phyloP scores from a whole-genome alignment of 2,329 filamentous ascomycete genomes.

The Chaetomiaceae sp. region DNA sequence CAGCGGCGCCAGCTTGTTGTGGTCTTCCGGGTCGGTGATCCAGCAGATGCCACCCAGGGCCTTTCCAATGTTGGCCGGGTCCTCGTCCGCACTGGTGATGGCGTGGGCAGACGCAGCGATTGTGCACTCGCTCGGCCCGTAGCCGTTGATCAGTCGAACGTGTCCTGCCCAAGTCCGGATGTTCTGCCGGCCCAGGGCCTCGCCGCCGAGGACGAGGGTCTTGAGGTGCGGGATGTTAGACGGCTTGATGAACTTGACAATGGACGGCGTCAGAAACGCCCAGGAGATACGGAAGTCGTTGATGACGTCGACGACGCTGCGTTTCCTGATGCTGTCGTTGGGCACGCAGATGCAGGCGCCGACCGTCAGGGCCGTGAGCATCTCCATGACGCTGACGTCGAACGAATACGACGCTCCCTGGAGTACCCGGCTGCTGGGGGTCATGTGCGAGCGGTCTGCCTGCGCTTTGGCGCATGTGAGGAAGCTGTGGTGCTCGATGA shows the following conservation, averaged over 20 bases:
- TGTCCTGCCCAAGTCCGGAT: constrained; percentile 19
- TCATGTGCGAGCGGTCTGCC: constrained; percentile 44
- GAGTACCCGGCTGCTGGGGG: constrained; percentile 24
- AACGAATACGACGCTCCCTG: constrained; percentile 38
- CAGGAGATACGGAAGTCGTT: constrained; percentile 23
- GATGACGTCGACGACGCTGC: constrained; percentile 12
- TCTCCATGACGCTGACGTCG: constrained; percentile 39
- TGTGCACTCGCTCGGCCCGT: constrained; percentile 25
- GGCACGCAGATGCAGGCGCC: constrained; percentile 46
- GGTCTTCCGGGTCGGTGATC: constrained; percentile 12
- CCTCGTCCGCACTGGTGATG: no score
- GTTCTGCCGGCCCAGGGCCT: constrained; percentile 20
- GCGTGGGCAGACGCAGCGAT: not conserved
- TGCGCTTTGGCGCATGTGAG: constrained; percentile 25
- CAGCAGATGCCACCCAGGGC: constrained; percentile 8
- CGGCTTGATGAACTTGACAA: constrained; percentile 24
- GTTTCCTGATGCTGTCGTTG: constrained; percentile 1
- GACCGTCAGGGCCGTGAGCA: constrained; percentile 37
- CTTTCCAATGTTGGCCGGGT: constrained; percentile 2
- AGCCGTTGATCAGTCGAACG: constrained; percentile 17
- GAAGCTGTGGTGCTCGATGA: constrained; percentile 30
- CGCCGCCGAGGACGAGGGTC: constrained; percentile 25
- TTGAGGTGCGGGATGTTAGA: constrained; percentile 23
- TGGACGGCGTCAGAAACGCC: constrained; percentile 24
- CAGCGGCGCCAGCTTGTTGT: constrained; percentile 19